Percentiles rank a stretch among this genome's conserved stretches.
Evolutionary conservation across 257 asterid species (phyloP).

Genomic region (Verbascum thapsus): DNA sequence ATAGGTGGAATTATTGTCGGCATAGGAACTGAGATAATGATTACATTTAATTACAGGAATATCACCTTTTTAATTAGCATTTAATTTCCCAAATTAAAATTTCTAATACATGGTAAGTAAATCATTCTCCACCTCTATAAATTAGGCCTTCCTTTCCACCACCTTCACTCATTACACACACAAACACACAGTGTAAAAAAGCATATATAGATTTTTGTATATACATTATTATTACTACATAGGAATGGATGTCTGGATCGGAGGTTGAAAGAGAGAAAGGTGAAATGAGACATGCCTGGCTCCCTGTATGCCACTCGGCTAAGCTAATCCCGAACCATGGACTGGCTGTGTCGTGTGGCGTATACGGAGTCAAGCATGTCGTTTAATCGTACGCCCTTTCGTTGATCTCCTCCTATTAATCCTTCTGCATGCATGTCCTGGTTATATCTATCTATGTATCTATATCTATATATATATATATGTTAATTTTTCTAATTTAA

Average conservation of each 20-base stretch:
- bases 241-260: background rate
- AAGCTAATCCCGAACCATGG: constrained; percentile 19
- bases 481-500: too few relatives aligned
- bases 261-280: background rate
- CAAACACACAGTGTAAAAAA: background rate
- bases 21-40: constrained; percentile 11
- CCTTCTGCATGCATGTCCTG: too few relatives aligned
- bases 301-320: constrained; percentile 60
- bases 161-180: constrained; percentile 1
- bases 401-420: too few relatives aligned
- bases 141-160: constrained; percentile 12
- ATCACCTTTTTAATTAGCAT: background rate
- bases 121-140: constrained; percentile 33
- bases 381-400: background rate
- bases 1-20: constrained; percentile 31
- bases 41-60: constrained; percentile 18
- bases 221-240: background rate
- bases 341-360: constrained; percentile 46
- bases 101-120: constrained; percentile 40
- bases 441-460: too few relatives aligned
- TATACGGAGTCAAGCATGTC: constrained; percentile 51
- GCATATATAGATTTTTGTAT: background rate
- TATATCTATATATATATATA: too few relatives aligned
- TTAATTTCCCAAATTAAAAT: constrained; percentile 14
- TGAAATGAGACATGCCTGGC: constrained; percentile 45